Base-by-base conservation (phyloP, 352 stramenopile genomes). In the Globisporangium takayamanum region DNA sequence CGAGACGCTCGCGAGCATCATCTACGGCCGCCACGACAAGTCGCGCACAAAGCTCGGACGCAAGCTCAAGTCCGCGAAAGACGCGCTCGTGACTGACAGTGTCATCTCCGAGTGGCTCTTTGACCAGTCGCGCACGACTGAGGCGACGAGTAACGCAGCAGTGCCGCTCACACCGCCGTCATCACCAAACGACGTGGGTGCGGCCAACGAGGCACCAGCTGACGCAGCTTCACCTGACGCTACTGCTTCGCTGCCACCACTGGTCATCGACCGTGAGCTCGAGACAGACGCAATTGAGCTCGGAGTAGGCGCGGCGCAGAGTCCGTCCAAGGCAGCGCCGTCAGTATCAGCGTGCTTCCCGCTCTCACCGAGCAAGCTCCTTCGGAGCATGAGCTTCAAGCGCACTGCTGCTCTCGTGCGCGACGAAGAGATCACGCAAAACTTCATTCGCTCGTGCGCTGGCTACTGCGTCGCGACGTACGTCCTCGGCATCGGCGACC, bases 401-500 rank as follows among this genome's bases (percentile, higher is more conserved):
- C 46, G 58, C 12, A 26, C 53, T 55, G 57, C n/a, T 45, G 33
- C 66, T 8, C 26, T 28, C 0, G 53, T 53, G 7, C 67, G 73
- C 11, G 76, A 89, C 30, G 50, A 70, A 6, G 83, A 89, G 25
- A 72, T 79, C 2, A 87, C 78, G n/a, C 64, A 96, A 22, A 97
- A 89, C 55, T 98, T 98, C 62, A 73, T 94, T 7, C 74, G 78
- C 1, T 96, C 84, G 5, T 95, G 83, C 26, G 92, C 92, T 14
- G 92, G 88, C 8, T 98, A 98, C 69, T 97, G 89, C 55, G 92
- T 98, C 2, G 89, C 92, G 11, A 97, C 90, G 16, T 98, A 96
- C 62, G 88, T 98, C 4, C 63, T 98, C 15, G 93, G 94, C 33
- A 93, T 98, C 39, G 93, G 93, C 8, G 93, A 98, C 56, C 85